A percentile compares a stretch with the other conserved stretches of the same genome.
These are phyloP conservation scores for Bipolaris gigantea DNA, from an alignment of 2,329 filamentous ascomycete species.

Conservation along the genomic window DNA sequence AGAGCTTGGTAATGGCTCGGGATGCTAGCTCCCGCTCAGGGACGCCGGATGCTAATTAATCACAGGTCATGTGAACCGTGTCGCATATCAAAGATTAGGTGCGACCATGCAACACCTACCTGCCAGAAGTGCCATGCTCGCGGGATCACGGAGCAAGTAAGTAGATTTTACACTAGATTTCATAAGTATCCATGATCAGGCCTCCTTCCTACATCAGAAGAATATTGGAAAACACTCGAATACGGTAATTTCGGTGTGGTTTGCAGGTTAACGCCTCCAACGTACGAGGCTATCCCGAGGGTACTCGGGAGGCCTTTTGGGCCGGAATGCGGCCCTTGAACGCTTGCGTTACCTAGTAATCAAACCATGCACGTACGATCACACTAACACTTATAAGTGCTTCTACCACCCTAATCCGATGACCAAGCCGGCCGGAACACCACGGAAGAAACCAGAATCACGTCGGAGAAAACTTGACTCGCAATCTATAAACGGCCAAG, in stretches of 20 bases:
- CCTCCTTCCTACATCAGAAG: not conserved
- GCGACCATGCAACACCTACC: constrained; percentile 41
- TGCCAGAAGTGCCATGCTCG: constrained; percentile 40
- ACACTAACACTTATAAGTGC: constrained; percentile 24
- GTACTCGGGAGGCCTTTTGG: not conserved
- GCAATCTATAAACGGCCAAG: constrained; percentile 21
- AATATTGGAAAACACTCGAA: not conserved
- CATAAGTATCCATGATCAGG: not conserved
- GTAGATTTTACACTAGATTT: not conserved
- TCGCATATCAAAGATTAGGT: constrained; percentile 41
- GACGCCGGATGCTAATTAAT: constrained; percentile 14
- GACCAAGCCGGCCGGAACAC: constrained; percentile 42
- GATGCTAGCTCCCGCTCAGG: not conserved
- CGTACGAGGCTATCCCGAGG: no score
- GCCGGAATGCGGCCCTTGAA: not conserved
- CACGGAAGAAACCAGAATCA: constrained; percentile 40
- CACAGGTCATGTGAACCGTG: constrained; percentile 42
- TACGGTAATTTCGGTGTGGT: not conserved
- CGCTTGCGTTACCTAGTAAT: not conserved
- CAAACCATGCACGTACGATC: not conserved
- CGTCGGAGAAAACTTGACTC: constrained; percentile 30
- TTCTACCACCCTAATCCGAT: constrained; percentile 44
- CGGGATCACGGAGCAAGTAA: constrained; percentile 39
- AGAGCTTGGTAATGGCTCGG: not conserved
- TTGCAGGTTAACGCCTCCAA: not conserved